Evolutionary conservation across 2,329 filamentous ascomycete genomes (phyloP).

Genomic region (Neoscytalidium dimidiatum): DNA sequence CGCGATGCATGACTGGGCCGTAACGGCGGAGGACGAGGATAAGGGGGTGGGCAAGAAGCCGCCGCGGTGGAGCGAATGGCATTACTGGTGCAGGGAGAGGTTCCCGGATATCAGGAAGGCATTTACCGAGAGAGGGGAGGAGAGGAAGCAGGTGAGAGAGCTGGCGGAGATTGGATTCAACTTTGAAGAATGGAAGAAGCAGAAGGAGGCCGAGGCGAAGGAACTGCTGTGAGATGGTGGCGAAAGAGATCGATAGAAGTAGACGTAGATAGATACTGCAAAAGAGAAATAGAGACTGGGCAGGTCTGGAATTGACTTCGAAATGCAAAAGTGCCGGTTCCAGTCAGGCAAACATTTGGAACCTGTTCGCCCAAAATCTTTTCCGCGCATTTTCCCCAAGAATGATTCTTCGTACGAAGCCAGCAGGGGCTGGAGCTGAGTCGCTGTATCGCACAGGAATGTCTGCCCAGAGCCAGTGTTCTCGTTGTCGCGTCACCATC

Average conservation of each 20-base stretch:
- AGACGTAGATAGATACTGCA: background rate
- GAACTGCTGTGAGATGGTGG: constrained; percentile 15
- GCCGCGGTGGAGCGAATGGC: constrained; percentile 69
- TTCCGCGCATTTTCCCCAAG: no score
- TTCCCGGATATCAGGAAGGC: constrained; percentile 70
- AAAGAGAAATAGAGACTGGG: no score
- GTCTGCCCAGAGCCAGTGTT: no score
- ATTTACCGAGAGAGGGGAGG: constrained; percentile 67
- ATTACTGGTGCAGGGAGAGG: constrained; percentile 70
- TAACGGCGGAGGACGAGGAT: constrained; percentile 45
- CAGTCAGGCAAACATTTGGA: no score
- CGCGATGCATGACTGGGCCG: constrained; percentile 63
- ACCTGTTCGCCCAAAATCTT: no score
- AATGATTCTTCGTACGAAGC: no score
- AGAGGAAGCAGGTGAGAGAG: constrained; percentile 57
- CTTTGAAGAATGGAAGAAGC: constrained; percentile 33
- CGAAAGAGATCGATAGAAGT: background rate
- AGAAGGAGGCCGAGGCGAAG: constrained; percentile 23
- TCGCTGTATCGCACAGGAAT: no score
- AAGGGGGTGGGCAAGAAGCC: constrained; percentile 63
- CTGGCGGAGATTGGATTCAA: constrained; percentile 66
- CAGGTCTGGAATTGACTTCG: no score
- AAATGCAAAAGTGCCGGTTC: no score
- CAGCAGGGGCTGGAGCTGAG: no score
- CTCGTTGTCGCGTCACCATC: no score